phyloP scores from a whole-genome alignment of 805 yeast genomes.

The Ogataea degrootiae region DNA sequence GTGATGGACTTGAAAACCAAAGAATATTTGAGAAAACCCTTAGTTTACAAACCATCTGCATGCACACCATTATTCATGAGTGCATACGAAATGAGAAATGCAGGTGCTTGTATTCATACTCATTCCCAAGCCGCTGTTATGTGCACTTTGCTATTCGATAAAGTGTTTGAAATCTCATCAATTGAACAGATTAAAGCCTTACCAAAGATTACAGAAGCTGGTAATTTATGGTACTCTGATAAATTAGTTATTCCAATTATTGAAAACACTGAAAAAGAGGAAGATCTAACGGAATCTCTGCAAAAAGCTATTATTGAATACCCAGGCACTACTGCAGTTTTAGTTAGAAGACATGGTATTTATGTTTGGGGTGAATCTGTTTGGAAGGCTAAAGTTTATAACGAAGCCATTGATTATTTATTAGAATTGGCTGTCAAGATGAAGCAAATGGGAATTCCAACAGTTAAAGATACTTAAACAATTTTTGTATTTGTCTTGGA shows the following conservation, averaged over 20 bases:
- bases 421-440: slow-evolving; percentile 81
- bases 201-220: slow-evolving; percentile 63
- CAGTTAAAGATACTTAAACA: slow-evolving; percentile 25
- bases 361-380: slow-evolving; percentile 95
- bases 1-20: slow-evolving; percentile 56
- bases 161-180: slow-evolving; percentile 70
- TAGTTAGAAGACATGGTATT: slow-evolving; percentile 90
- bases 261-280: slow-evolving; percentile 86
- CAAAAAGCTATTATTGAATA: slow-evolving; percentile 60
- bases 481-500: not conserved
- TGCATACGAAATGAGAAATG: slow-evolving; percentile 57
- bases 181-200: slow-evolving; percentile 93
- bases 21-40: slow-evolving; percentile 57
- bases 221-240: slow-evolving; percentile 68
- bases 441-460: slow-evolving; percentile 64
- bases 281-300: slow-evolving; percentile 66
- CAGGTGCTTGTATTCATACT: slow-evolving; percentile 93
- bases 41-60: slow-evolving; percentile 77
- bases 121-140: slow-evolving; percentile 88
- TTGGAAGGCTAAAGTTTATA: slow-evolving; percentile 89
- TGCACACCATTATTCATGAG: slow-evolving; percentile 87
- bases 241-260: slow-evolving; percentile 83
- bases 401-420: slow-evolving; percentile 89
- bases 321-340: slow-evolving; percentile 78
- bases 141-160: slow-evolving; percentile 63